Percentiles rank a stretch among this genome's conserved stretches.
phyloP scores from a whole-genome alignment of 2,329 filamentous ascomycete genomes.

The Aspergillus sclerotialis region DNA sequence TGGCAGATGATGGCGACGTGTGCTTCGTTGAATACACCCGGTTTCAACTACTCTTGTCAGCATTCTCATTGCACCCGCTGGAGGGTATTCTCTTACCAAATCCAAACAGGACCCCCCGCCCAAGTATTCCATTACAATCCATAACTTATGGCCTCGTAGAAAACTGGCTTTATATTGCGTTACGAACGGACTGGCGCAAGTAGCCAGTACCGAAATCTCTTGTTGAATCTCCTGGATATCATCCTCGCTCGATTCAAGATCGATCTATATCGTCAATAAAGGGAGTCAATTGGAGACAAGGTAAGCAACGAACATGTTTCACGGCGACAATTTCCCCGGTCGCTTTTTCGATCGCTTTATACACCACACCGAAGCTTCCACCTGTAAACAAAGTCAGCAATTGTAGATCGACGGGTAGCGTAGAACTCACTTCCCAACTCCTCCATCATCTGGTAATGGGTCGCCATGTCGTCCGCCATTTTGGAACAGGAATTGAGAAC shows the following conservation, averaged over 20 bases:
- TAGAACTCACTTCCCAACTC: conserved; percentile 78
- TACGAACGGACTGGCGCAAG: conserved; percentile 87
- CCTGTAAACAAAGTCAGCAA: conserved; percentile 43
- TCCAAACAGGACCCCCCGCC: conserved; percentile 94
- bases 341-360: conserved; percentile 86
- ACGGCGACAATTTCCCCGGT: conserved; percentile 94
- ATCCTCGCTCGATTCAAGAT: conserved; percentile 96
- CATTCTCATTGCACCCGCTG: background rate
- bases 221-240: conserved; percentile 98
- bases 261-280: conserved; percentile 58
- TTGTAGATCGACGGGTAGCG: background rate
- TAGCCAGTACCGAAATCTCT: conserved; percentile 90
- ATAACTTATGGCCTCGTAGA: conserved; percentile 90
- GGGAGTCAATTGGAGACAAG: background rate
- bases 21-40: conserved; percentile 76
- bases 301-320: conserved; percentile 66
- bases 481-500: conserved; percentile 12
- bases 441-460: conserved; percentile 89
- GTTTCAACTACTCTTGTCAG: conserved; percentile 62
- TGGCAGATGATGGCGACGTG: conserved; percentile 94
- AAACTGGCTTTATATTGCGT: conserved; percentile 97
- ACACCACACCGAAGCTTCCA: conserved; percentile 93
- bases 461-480: conserved; percentile 56
- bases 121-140: conserved; percentile 99
- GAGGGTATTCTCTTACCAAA: conserved; percentile 53